Conservation (phyloP, 169 alveolate species). For the Plasmodium blacklocki region DNA sequence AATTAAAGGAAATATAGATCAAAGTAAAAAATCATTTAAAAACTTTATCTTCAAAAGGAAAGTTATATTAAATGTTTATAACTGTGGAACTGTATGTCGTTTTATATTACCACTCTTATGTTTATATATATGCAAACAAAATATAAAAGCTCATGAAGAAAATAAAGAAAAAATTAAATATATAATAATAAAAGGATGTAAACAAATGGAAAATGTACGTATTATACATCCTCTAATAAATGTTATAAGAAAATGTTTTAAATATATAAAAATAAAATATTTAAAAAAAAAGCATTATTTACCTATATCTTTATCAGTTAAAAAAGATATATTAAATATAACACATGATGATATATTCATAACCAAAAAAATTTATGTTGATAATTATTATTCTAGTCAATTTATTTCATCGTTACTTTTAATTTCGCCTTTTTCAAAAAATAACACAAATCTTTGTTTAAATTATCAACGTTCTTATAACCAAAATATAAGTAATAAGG, state of each 20-base stretch:
- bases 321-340: background rate
- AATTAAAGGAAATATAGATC: constrained; percentile 22
- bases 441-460: constrained; percentile 21
- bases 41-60: constrained; percentile 8
- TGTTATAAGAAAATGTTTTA: constrained; percentile 11
- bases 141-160: constrained; percentile 35
- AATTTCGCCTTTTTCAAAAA: constrained; percentile 17
- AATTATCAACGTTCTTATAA: background rate
- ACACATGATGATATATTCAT: background rate
- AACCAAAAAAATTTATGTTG: background rate
- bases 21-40: constrained; percentile 13
- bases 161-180: constrained; percentile 14
- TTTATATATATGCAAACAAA: constrained; percentile 50
- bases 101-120: constrained; percentile 39
- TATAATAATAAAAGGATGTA: constrained; percentile 31
- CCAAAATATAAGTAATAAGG: background rate
- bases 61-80: constrained; percentile 15
- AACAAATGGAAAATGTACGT: constrained; percentile 43
- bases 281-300: constrained; percentile 26
- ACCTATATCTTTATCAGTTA: constrained; percentile 21
- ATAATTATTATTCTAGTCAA: constrained; percentile 39
- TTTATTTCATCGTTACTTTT: constrained; percentile 37
- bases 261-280: constrained; percentile 30
- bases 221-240: constrained; percentile 31
- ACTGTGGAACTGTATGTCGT: constrained; percentile 57